Evolutionary conservation across 805 yeast species (phyloP), one percentile per base, ranked within the genome.

Genomic region (Saccharomyces eubayanus): DNA sequence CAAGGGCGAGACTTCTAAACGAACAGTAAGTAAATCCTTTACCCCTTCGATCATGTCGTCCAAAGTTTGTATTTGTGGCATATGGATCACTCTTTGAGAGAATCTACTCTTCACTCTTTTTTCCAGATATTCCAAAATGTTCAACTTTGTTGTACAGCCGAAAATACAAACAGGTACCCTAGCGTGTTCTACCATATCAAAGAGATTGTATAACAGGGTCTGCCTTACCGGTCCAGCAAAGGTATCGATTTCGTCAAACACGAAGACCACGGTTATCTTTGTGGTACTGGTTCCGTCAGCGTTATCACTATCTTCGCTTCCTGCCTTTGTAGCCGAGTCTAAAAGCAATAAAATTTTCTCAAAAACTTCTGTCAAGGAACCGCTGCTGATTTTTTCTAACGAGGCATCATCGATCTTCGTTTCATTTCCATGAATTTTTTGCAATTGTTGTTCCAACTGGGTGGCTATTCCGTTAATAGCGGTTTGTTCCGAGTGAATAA

Each of bases 91-190:
- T 50, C 96, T 73, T 64, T 92, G 97, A 16, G 94, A 84, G 67
- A 91, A 94, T 58, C 99, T 74, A 53, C 95, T 85, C 59, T 89
- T 79, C 0, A 94, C 98, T 62, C 99, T 77, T 64, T 92, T 94
- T 64, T 94, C 99, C 48, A 94, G 73, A 61, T 82, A 75, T 61
- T 92, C 97, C 50, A 91, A 75, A 0, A 89, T 78, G 5, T 87
- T 88, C 49, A 89, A 74, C 51, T 85, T 83, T 1, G 91, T 78
- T 0, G 95, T 84, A 11, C 85, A 70, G 1, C 98, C 97, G 48
- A 94, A 68, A 5, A 92, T 87, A 51, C 94, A 80, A 5, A 91
- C 82, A 0, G 97, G 96, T 1, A 80, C 75, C 20, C 82, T 77
- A 47, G 82, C 73, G 53, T 72, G 77, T 64, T 89, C 96, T 1